Base-by-base conservation (phyloP, 768 basidiomycete species). In the Pleurotus pulmonarius region DNA sequence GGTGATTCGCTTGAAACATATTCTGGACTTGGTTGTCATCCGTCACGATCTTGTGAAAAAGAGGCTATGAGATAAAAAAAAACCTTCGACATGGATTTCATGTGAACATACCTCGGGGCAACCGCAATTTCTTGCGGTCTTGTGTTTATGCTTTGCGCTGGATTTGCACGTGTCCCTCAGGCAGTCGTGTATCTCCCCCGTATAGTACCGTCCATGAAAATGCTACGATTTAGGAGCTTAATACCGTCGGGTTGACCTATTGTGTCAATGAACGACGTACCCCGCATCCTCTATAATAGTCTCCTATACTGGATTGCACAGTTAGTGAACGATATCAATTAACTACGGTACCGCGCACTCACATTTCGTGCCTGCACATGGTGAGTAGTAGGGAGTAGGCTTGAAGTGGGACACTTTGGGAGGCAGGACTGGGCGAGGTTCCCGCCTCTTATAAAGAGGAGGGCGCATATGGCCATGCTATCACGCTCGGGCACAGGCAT, bases 281-380 rank as follows among this genome's bases (percentile, higher is more conserved):
- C 55, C 78, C 78, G 56, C 78, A 80, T 34, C 78, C 78, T 66
- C 78, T 74, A 63, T 78, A 78, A 58, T 70, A 78, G 59, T 80
- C 78, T 39, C 78, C 78, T 54, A 80, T 66, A 53, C 78, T 80
- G 57, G 3, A 34, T 34, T 34, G 29, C 5, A n/a, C 41, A 3
- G n/a, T 44, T 22, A 22, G 41, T 7, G 3, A 22, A 44, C 41
- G 41, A 43, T n/a, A 44, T 44, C n/a, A 7, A 5, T 16, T 44
- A 11, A 11, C 29, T 11, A 9, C 29, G 7, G 9, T 8, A 11
- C 7, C 8, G 29, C 29, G 25, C 20, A 44, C 41, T 44, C 41
- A 44, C 57, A 58, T 55, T 48, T 58, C 53, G 45, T 58, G 54
- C 44, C 46, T 39, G 46, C 57, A 58, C 57, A 58, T 58, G n/a